Base-by-base conservation (phyloP, 2,329 filamentous ascomycete genomes). In the Ophiostoma fasciatum region DNA sequence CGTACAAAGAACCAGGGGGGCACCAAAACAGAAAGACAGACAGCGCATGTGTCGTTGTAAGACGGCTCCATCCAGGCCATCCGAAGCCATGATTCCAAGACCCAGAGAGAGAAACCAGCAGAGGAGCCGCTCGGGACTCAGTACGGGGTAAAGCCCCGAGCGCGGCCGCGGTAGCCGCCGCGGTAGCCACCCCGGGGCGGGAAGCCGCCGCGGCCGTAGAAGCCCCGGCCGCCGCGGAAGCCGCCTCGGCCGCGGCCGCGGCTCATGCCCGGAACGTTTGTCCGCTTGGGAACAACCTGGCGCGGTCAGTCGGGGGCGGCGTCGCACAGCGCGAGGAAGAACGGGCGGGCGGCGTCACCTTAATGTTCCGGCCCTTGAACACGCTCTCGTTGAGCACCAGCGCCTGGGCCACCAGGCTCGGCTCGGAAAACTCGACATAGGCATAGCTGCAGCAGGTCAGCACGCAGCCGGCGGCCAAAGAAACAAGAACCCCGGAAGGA, bases 351-450 rank as follows among this genome's bases (percentile, higher is more conserved):
- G 27, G 7, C 5, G 42, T 7, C 17, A 48, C 47, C 74, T 98
- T 98, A 56, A 98, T 74, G 57, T 90, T 92, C 51, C 90, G 76
- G 44, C 84, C 87, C 51, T 90, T 85, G 63, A 98, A 94, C 39
- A 92, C 70, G 58, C 85, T 94, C 62, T 98, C 90, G 57, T 98
- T 96, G 39, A 98, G 67, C 28, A 96, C 85, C 42, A 98, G 71
- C 19, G 90, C 90, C 57, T 93, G 83, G 32, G 83, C 84, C 44
- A 98, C 88, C 42, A 94, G 68, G 59, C 75, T 87, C 33, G 90
- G 85, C 62, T 96, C 90, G 42, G 83, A 80, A 55, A 98, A 98
- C 61, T 98, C 90, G 51, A 98, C 90, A 61, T 98, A 98, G 53
- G 90, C 90, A 63, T 98, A 98, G 46, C 87, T 94, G 60, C 6